These are phyloP conservation scores for Tolypocladium ovalisporum DNA, from an alignment of 2,329 filamentous ascomycete species.

Conservation along the genomic window DNA sequence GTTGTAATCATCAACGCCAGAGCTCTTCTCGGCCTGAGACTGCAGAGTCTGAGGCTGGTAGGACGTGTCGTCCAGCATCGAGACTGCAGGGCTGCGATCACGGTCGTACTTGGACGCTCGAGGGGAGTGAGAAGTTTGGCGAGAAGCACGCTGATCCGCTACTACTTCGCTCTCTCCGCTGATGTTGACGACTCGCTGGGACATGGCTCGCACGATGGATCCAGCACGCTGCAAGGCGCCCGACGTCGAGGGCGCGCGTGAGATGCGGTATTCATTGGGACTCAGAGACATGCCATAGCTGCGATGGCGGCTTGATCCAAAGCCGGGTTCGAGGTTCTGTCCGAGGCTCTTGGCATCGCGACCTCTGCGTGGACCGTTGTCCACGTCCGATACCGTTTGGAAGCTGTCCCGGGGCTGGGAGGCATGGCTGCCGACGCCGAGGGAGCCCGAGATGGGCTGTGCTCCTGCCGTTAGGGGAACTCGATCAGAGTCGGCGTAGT, in stretches of 20 bases:
- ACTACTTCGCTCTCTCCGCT: constrained; percentile 82
- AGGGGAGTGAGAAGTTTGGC: constrained; percentile 47
- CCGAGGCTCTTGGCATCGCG: constrained; percentile 43
- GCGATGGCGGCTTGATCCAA: constrained; percentile 36
- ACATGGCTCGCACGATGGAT: constrained; percentile 76
- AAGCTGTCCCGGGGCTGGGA: constrained; percentile 41
- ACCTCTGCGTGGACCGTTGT: constrained; percentile 40
- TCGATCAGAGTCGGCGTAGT: constrained; percentile 44
- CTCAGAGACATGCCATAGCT: constrained; percentile 47
- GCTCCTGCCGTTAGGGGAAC: constrained; percentile 45
- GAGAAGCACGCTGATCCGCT: constrained; percentile 59
- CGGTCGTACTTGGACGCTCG: constrained; percentile 27
- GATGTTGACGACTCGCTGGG: constrained; percentile 93
- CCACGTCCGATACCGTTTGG: constrained; percentile 43
- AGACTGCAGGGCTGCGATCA: constrained; percentile 12
- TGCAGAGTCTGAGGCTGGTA: constrained; percentile 39
- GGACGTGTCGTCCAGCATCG: constrained; percentile 35
- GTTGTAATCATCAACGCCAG: constrained; percentile 8
- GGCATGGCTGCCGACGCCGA: constrained; percentile 28
- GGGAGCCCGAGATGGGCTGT: constrained; percentile 42
- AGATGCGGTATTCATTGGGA: constrained; percentile 41
- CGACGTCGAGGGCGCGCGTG: constrained; percentile 51
- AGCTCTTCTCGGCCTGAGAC: constrained; percentile 34
- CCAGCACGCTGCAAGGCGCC: constrained; percentile 58
- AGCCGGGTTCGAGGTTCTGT: constrained; percentile 46